Base-by-base conservation (phyloP, 768 basidiomycete species). In the Collybia nuda region DNA sequence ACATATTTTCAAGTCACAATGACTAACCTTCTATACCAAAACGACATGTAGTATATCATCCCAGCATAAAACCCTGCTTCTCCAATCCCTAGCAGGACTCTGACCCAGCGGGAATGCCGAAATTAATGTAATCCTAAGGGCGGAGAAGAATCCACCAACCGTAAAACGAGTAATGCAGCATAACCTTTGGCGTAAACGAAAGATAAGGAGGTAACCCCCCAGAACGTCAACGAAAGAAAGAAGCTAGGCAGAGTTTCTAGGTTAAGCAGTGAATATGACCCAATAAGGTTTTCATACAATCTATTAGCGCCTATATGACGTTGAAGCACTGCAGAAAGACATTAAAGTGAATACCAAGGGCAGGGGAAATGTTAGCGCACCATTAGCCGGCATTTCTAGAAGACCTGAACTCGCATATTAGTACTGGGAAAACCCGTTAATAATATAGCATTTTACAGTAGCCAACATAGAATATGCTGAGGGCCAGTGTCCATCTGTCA, bases 51-150 rank as follows among this genome's bases (percentile, higher is more conserved):
- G 52, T 82, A 82, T 4, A 82, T 81, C 75, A 81, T 78, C 6
- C 80, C 81, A 0, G 80, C 79, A 50, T 82, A 82, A 51, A 76
- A 82, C 0, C 81, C 81, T 0, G 80, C 80, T 57, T 82, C 81
- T 9, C 81, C 81, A n/a, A 82, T 81, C 6, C 81, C 81, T 56
- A 82, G 65, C 2, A 82, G 61, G 2, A 83, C 75, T 17, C 81
- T 32, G 32, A 11, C 12, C 12, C 14, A 32, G 32, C 32, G 6
- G 9, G 14, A 11, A 3, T 3, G 28, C 44, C 12, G 28, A 3
- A 28, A 43, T 9, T n/a, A 14, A 15, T 12, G 26, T 22, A 19
- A 15, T 21, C 12, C 32, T 14, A 3, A 3, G 32, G 12, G 12
- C n/a, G 22, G n/a, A 21, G 29, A 42, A 12, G 1, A 28, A 14